Base-by-base conservation (phyloP, 768 basidiomycete genomes). In the Suillus subalutaceus region DNA sequence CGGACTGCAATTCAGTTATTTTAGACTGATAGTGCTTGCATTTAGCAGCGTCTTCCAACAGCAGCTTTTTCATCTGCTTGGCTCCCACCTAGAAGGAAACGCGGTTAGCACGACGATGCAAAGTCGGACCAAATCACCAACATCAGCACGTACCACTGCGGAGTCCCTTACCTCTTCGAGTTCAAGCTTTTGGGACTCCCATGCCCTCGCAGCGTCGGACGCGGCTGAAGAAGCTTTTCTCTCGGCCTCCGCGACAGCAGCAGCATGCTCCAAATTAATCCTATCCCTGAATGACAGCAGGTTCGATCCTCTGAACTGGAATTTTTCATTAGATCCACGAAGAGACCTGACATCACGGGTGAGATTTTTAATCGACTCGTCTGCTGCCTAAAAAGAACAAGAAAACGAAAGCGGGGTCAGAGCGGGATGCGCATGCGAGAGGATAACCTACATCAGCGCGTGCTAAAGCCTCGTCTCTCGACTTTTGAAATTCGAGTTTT, bases 1-100 rank as follows among this genome's bases (percentile, higher is more conserved):
- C 32, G 32, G 23, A 94, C 79, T 10, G 90, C 91, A n/a, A 2
- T 13, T 50, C 12, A 23, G 6, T 26, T 15, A 26, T 15, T 26
- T 26, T 15, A 6, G 3, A 6, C 46, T 13, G 46, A 48, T 13
- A 23, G 7, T 23, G 1, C 0, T 48, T 13, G n/a, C n/a, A 13
- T 23, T 50, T 23, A 23, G 12, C 12, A 12, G 12, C 6, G 12
- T 50, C n/a, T 13, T 23, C n/a, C 12, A 13, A 13, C 6, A 50
- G 23, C 12, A 23, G 50, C 13, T 26, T 52, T 23, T 52, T 26
- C 23, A 26, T 13, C 13, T 26, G 13, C 50, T 26, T 48, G n/a
- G n/a, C 46, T n/a, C n/a, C 12, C n/a, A 5, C 15, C 50, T 52
- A 9, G 13, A 52, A 26, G 23, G 13, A 50, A 50, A 50, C 7